Percentiles rank a stretch among this genome's conserved stretches.
Evolutionary conservation across 148 eudicot species (phyloP).

Genomic region (Polygonum aviculare): DNA sequence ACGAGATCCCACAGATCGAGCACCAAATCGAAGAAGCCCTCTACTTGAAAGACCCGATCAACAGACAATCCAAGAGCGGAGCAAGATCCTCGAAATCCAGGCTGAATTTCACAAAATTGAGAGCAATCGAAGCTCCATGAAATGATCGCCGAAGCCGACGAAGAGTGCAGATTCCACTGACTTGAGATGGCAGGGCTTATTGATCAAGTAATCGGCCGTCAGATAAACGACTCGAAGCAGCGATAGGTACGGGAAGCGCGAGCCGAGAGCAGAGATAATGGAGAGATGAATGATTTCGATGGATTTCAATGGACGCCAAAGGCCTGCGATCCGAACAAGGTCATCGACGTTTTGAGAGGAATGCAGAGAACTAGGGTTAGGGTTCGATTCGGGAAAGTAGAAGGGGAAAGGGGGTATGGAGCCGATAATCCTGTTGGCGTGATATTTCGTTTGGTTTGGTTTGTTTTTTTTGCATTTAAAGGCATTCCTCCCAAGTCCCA

Average conservation of each 20-base stretch:
- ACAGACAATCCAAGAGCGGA: background rate
- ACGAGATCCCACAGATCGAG: background rate
- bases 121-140: background rate
- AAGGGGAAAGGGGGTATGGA: too few relatives aligned
- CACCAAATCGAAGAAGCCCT: background rate
- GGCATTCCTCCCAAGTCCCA: background rate
- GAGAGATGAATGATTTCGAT: background rate
- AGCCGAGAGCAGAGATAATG: background rate
- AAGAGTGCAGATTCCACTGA: background rate
- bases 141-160: background rate
- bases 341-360: background rate
- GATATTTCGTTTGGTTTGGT: background rate
- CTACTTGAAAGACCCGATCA: background rate
- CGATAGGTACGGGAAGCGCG: background rate
- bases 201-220: background rate
- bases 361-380: background rate
- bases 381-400: background rate
- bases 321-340: background rate
- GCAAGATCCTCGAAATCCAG: background rate
- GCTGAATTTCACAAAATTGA: background rate
- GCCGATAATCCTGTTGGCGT: background rate
- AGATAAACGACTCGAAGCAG: constrained; percentile 1
- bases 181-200: background rate
- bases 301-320: background rate
- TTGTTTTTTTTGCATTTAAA: background rate